Evolutionary conservation across 306 rosid genomes (phyloP), one percentile per base, ranked within the genome.

Genomic region (Aeschynomene evenia): DNA sequence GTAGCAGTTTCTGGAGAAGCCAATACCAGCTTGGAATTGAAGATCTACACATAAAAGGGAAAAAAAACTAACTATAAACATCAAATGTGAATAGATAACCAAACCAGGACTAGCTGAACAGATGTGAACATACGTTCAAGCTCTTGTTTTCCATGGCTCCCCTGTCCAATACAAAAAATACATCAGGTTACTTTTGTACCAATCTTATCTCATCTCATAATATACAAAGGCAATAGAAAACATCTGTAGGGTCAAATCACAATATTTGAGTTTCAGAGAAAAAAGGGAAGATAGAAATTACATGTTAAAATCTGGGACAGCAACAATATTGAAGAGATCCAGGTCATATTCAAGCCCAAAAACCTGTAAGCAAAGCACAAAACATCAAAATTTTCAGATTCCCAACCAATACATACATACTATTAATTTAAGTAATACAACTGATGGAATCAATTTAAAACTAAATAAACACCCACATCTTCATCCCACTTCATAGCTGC

Each of bases 141-240:
- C 97, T 94, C 89, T 94, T 94, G 95, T 94, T 94, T 81, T 94
- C 99, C 99, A 94, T 94, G 53, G 99, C 99, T 77, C 99, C 99
- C 99, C 99, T 91, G 87, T 63, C 50, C 63, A 71, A 82, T 28
- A 59, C 79, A 72, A 72, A 74, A 85, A 71, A 21, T 63, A 52
- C 7, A 57, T 59, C 43, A 28, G 15, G 70, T 82, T 33, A 82
- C 21, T 57, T 58, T 24, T 39, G 36, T 45, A 33, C 18, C 29
- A 26, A 46, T 59, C 63, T 66, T 68, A 65, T 59, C 63, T 66
- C 72, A 65, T 60, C 55, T 61, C 64, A 62, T 68, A 76, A 43
- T 36, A 46, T 15, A 23, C 26, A 61, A 66, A 33, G 68, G 48
- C 34, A 15, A n/a, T n/a, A n/a, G n/a, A n/a, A 24, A 13, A 62